Percentiles rank a stretch among this genome's conserved stretches.
phyloP scores from a whole-genome alignment of 441 rosid genomes.

The Breynia disticha region DNA sequence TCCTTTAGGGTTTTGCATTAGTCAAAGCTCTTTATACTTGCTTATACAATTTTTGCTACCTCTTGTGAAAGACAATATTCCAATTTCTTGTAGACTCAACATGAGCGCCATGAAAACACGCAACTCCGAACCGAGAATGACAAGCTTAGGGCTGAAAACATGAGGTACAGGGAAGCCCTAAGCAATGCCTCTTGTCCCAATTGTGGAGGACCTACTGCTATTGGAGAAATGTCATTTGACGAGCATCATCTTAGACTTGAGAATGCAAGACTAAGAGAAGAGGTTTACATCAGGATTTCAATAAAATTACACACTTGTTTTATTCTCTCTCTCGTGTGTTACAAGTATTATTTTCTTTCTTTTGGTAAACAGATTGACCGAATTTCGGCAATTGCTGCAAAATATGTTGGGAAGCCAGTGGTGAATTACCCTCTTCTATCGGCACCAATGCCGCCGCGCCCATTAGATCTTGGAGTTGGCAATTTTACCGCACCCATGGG shows the following conservation, averaged over 20 bases:
- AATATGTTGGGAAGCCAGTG: slow-evolving; percentile 84
- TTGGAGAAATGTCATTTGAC: slow-evolving; percentile 91
- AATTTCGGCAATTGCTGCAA: slow-evolving; percentile 81
- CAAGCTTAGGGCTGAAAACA: slow-evolving; percentile 72
- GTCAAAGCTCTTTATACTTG: not conserved
- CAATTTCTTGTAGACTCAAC: slow-evolving; percentile 47
- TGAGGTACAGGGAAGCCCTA: slow-evolving; percentile 76
- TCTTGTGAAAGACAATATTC: not conserved
- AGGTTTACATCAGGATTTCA: slow-evolving; percentile 12
- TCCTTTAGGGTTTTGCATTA: not conserved
- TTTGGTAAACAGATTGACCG: slow-evolving; percentile 53
- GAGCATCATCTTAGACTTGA: slow-evolving; percentile 88
- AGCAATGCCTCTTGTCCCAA: slow-evolving; percentile 83
- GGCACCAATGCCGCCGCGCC: slow-evolving; percentile 45
- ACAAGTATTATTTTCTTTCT: not conserved
- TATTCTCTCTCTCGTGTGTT: too few species aligned
- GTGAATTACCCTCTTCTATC: slow-evolving; percentile 62
- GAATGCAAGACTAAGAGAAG: slow-evolving; percentile 78
- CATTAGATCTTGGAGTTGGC: slow-evolving; percentile 57
- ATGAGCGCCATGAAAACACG: slow-evolving; percentile 76
- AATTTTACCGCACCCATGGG: slow-evolving; percentile 41
- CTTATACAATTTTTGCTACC: not conserved
- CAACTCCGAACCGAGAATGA: slow-evolving; percentile 79
- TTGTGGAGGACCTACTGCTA: slow-evolving; percentile 86
- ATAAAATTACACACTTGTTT: too few species aligned